Evolutionary conservation across 2,329 filamentous ascomycete genomes (phyloP).

Genomic region (Trematosphaeria pertusa): DNA sequence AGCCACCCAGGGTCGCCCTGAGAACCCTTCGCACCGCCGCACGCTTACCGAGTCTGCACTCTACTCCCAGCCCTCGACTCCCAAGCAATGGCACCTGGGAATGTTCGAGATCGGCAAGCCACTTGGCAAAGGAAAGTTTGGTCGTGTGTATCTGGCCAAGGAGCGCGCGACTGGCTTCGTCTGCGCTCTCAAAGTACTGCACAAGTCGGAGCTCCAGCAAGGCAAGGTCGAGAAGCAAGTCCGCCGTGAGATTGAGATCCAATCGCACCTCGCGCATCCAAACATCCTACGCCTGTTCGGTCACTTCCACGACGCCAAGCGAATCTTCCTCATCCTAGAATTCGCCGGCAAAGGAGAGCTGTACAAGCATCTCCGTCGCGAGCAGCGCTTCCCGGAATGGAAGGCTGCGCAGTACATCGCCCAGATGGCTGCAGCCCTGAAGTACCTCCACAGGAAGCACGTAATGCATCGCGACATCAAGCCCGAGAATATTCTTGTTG

Average conservation of each 20-base stretch:
- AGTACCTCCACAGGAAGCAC: slow-evolving; percentile 94
- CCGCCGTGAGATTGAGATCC: slow-evolving; percentile 86
- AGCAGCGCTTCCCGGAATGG: slow-evolving; percentile 82
- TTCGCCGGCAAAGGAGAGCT: slow-evolving; percentile 86
- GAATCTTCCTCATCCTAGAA: slow-evolving; percentile 86
- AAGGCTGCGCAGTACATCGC: slow-evolving; percentile 87
- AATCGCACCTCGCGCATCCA: slow-evolving; percentile 84
- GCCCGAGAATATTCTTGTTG: slow-evolving; percentile 94
- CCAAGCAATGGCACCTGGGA: slow-evolving; percentile 77
- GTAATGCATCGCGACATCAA: slow-evolving; percentile 98
- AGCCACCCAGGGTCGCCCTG: slow-evolving; percentile 65
- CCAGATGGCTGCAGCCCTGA: slow-evolving; percentile 87
- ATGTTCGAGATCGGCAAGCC: slow-evolving; percentile 95
- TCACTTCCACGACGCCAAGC: slow-evolving; percentile 88
- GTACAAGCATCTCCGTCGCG: slow-evolving; percentile 83
- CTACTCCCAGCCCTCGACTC: slow-evolving; percentile 44
- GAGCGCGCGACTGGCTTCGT: slow-evolving; percentile 82
- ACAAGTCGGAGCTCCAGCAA: slow-evolving; percentile 82
- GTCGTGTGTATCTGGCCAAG: slow-evolving; percentile 82
- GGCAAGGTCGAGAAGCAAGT: slow-evolving; percentile 87
- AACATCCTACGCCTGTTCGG: slow-evolving; percentile 85
- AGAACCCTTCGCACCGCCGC: slow-evolving; percentile 48
- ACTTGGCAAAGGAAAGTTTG: slow-evolving; percentile 87
- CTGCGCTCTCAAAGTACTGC: slow-evolving; percentile 84
- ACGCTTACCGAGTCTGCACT: slow-evolving; percentile 58